Percentiles rank a stretch among this genome's conserved stretches.
Conservation (phyloP, 805 yeast genomes). For the Yarrowia yakushimensis region DNA sequence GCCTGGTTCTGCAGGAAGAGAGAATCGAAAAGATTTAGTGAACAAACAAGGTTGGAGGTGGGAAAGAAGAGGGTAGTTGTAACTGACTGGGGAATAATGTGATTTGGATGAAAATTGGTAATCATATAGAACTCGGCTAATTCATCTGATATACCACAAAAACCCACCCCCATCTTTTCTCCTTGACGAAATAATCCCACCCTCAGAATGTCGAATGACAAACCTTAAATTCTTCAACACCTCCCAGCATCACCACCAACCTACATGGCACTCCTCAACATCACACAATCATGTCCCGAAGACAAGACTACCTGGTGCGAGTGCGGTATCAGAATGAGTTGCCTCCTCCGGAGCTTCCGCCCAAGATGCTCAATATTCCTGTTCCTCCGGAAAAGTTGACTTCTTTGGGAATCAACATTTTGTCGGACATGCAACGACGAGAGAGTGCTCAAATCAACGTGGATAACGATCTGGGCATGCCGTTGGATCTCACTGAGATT, state of each 20-base stretch:
- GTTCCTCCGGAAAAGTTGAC: constrained; percentile 46
- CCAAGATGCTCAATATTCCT: constrained; percentile 65
- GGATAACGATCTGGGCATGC: constrained; percentile 63
- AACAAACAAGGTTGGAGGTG: background rate
- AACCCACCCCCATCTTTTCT: background rate
- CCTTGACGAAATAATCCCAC: background rate
- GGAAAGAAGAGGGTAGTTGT: no score
- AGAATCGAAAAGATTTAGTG: background rate
- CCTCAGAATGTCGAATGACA: no score
- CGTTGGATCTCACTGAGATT: constrained; percentile 62
- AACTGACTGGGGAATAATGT: no score
- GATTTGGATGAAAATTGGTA: no score
- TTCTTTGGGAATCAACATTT: constrained; percentile 46
- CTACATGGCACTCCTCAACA: background rate
- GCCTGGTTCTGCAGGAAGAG: background rate
- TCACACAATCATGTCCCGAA: constrained; percentile 29
- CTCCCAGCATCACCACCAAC: background rate
- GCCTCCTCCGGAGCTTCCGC: constrained; percentile 93
- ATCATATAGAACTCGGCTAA: no score
- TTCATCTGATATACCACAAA: no score
- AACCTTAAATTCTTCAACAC: background rate
- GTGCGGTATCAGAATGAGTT: constrained; percentile 78
- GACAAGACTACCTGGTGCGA: constrained; percentile 55
- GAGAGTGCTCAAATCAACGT: constrained; percentile 45
- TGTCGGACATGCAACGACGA: constrained; percentile 70